phyloP scores from a whole-genome alignment of 1,284 basidiomycete genomes.

The Pseudozyma sp. region DNA sequence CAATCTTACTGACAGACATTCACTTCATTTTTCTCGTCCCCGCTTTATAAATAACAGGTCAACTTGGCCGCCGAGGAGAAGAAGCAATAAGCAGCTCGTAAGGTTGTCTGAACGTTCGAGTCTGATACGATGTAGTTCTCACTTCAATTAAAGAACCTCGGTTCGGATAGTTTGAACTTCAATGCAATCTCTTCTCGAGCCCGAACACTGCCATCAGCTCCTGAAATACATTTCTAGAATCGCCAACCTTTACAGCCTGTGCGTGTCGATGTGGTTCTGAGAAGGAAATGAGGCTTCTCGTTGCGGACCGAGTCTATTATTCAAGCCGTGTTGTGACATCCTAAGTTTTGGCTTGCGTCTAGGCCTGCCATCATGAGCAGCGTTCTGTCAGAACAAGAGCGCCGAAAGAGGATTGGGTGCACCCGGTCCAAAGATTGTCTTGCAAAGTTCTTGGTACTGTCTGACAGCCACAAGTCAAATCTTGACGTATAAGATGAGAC shows the following conservation, averaged over 20 bases:
- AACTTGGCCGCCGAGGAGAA: constrained; percentile 50
- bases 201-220: neutral
- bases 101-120: constrained; percentile 1
- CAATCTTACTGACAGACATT: neutral
- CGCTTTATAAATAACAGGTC: constrained; percentile 22
- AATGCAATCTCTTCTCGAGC: neutral
- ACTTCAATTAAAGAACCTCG: neutral
- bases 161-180: neutral
- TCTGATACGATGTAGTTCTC: neutral
- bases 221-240: constrained; percentile 13
- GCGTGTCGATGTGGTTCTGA: neutral
- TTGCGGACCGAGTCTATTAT: neutral
- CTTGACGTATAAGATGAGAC: no score
- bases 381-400: no score
- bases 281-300: no score
- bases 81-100: constrained; percentile 50
- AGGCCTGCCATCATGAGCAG: neutral
- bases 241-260: neutral
- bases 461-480: no score
- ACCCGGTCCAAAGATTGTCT: no score
- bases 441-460: no score
- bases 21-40: neutral
- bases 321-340: neutral
- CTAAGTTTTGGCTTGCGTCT: neutral
- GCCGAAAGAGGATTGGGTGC: no score